A percentile compares a stretch with the other conserved stretches of the same genome.
Conservation (phyloP, 176 grass and related monocot species). For the Hordeum marinum region DNA sequence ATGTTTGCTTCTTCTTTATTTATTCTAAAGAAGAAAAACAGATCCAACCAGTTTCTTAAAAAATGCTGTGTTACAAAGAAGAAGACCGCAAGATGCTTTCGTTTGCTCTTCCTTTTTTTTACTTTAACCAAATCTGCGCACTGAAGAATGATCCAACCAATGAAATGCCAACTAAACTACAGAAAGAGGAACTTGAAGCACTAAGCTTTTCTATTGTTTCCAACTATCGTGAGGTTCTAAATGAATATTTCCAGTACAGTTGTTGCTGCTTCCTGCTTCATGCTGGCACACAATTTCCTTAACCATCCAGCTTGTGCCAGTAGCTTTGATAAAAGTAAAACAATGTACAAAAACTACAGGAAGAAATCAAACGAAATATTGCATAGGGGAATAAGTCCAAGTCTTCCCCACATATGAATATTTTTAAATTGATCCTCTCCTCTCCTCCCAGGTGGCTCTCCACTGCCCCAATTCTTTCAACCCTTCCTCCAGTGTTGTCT, state of each 20-base stretch:
- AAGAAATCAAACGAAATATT: conserved; percentile 34
- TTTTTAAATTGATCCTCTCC: conserved; percentile 18
- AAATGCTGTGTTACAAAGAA: background rate
- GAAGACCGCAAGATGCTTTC: background rate
- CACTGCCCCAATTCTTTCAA: conserved; percentile 26
- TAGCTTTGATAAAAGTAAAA: conserved; percentile 22
- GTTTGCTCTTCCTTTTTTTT: background rate
- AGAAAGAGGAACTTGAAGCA: background rate
- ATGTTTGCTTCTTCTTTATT: background rate
- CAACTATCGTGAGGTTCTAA: conserved; percentile 3
- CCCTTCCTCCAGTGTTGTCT: conserved; percentile 9
- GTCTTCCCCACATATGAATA: conserved; percentile 35
- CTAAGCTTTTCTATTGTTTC: conserved; percentile 11
- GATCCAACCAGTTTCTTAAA: background rate
- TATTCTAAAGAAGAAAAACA: background rate
- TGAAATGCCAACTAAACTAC: background rate
- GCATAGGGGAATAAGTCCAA: conserved; percentile 22
- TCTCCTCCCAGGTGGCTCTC: conserved; percentile 11
- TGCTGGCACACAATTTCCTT: conserved; percentile 31
- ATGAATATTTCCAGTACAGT: conserved; percentile 22
- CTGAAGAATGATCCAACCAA: conserved; percentile 15
- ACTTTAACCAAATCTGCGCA: background rate
- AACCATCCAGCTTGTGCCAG: conserved; percentile 26
- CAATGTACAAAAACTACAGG: conserved; percentile 15
- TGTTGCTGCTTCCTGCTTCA: conserved; percentile 26